These are phyloP conservation scores for Letharia lupina DNA, from an alignment of 495 filamentous ascomycete species.

Conservation along the genomic window DNA sequence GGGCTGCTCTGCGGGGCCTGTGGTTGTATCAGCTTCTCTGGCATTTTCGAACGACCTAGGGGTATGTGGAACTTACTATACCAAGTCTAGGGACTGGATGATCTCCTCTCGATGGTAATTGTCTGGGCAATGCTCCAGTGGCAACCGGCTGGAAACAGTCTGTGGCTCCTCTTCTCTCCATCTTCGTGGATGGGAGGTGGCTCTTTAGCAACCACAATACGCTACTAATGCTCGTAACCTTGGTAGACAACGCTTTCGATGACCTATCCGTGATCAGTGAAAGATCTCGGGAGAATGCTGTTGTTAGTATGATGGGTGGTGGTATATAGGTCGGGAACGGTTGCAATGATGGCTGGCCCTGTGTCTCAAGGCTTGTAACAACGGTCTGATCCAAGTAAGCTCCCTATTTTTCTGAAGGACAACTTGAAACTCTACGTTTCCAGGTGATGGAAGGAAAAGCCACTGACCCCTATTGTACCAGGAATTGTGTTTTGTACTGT, in stretches of 20 bases:
- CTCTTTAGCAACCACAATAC: conserved; percentile 11
- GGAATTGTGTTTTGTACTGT: not conserved
- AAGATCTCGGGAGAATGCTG: conserved; percentile 2
- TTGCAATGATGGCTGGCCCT: conserved; percentile 35
- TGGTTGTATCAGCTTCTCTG: conserved; percentile 26
- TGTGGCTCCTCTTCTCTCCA: conserved; percentile 30
- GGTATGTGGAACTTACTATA: conserved; percentile 35
- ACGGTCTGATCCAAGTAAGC: not conserved
- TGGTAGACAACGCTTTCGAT: conserved; percentile 11
- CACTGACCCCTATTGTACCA: not conserved
- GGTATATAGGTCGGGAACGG: conserved; percentile 32
- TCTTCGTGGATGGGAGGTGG: conserved; percentile 39
- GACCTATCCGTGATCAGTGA: conserved; percentile 1
- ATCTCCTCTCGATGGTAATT: conserved; percentile 43
- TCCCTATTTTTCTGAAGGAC: not conserved
- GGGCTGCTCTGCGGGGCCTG: conserved; percentile 41
- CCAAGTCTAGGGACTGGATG: conserved; percentile 44
- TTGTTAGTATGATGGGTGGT: conserved; percentile 8
- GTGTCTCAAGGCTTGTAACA: not conserved
- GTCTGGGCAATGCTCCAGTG: conserved; percentile 47
- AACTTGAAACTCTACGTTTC: not conserved
- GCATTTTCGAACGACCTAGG: conserved; percentile 35
- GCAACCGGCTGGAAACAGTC: conserved; percentile 53
- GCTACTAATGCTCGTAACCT: not conserved
- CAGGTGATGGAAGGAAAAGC: not conserved